phyloP scores from a whole-genome alignment of 1,284 basidiomycete genomes.

The Cystobasidium sp. region DNA sequence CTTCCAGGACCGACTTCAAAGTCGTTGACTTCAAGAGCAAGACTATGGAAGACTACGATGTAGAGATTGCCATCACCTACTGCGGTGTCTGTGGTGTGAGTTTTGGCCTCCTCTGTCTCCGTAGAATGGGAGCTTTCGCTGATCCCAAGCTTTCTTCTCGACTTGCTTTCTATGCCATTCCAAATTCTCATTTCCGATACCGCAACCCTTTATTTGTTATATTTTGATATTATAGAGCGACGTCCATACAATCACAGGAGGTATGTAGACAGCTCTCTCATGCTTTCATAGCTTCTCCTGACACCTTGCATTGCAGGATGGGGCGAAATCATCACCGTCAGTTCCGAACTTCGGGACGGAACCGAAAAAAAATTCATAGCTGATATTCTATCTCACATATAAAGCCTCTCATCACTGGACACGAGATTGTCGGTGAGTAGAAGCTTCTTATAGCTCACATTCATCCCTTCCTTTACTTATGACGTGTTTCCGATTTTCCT shows the following conservation, averaged over 20 bases:
- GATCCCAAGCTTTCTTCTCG: not conserved
- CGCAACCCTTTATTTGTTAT: not conserved
- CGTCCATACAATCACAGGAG: constrained; percentile 43
- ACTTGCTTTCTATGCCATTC: not conserved
- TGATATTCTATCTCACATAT: not conserved
- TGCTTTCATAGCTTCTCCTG: not conserved
- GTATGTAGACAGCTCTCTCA: not conserved
- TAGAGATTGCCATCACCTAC: constrained; percentile 47
- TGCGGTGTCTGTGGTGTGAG: constrained; percentile 36
- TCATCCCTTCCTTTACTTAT: not conserved
- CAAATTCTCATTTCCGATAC: not conserved
- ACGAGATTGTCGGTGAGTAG: constrained; percentile 36
- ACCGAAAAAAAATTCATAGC: not conserved
- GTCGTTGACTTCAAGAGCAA: constrained; percentile 43
- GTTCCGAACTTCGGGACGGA: constrained; percentile 12
- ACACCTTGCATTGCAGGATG: constrained; percentile 28
- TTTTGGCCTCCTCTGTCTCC: not conserved
- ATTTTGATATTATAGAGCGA: not conserved
- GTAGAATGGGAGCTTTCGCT: not conserved
- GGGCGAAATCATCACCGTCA: constrained; percentile 39
- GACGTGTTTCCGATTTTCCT: not conserved
- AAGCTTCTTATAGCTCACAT: not conserved
- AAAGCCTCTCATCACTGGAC: constrained; percentile 32
- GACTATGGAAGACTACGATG: constrained; percentile 47
- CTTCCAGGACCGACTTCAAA: constrained; percentile 45